Evolutionary conservation across 2,329 filamentous ascomycete species (phyloP), one percentile per base, ranked within the genome.

Genomic region (Lasiodiplodia citricola): DNA sequence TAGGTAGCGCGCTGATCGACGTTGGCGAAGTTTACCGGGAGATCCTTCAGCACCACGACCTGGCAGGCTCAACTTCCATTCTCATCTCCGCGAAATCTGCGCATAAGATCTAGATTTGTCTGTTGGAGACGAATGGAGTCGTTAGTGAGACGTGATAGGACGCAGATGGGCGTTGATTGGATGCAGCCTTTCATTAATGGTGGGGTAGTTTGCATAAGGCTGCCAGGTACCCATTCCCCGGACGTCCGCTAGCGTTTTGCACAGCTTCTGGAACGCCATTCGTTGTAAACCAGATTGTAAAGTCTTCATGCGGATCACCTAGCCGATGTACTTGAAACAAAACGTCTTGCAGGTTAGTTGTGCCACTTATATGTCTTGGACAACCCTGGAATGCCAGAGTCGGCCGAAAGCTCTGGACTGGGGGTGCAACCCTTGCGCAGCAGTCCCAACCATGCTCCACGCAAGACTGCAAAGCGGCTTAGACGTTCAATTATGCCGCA

Each of bases 251-350:
- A 50, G 58, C 37, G 41, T 50, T 62, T 47, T 50, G 13, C 21
- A 41, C 18, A 14, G 57, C 28, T 50, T 62, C 38, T 62, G 37
- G 41, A 62, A 62, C 37, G 38, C 56, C 37, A 35, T 35, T 35
- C 8, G 31, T 35, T 35, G 31, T 18, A 18, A 56, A 14, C 18
- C 54, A 57, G 31, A 28, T 31, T 7, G 38, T 52, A 35, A 31
- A 35, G 28, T 35, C 35, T 64, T 52, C 47, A 64, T 52, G 60
- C 31, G 47, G n/a, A 35, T 51, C 47, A 4, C 13, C 21, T 50
- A 50, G 41, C 58, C 58, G 58, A 63, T 35, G 58, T 41, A 63
- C 50, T n/a, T 31, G 14, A 52, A 64, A 64, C 60, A 64, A 52
- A 64, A 64, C 60, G 47, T n/a, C 47, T 23, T 35, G 60, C 60